A percentile compares a stretch with the other conserved stretches of the same genome.
These are phyloP conservation scores for Chaetothyriales sp. DNA, from an alignment of 2,329 filamentous ascomycete genomes.

Conservation along the genomic window DNA sequence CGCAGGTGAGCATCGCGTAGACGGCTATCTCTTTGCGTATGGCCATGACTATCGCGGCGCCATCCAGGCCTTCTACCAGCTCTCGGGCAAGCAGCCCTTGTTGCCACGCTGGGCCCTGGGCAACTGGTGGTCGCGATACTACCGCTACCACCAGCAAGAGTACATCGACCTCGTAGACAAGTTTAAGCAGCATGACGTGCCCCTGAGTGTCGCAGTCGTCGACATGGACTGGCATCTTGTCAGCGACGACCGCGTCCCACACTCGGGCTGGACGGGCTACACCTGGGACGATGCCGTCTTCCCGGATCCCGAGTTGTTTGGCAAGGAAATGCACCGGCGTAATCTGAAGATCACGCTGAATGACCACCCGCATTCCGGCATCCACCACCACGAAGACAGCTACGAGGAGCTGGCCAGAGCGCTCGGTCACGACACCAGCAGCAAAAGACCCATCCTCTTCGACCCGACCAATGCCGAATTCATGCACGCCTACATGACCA, in stretches of 20 bases:
- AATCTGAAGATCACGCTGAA: constrained; percentile 45
- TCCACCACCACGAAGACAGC: constrained; percentile 42
- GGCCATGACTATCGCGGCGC: constrained; percentile 43
- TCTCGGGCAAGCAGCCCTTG: constrained; percentile 44
- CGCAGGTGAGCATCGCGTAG: constrained; percentile 30
- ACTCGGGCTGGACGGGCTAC: constrained; percentile 48
- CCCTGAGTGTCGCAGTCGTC: constrained; percentile 46
- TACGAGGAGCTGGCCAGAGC: constrained; percentile 43
- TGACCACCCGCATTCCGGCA: constrained; percentile 48
- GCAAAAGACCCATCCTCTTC: constrained; percentile 41
- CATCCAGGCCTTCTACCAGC: constrained; percentile 40
- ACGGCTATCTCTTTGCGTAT: constrained; percentile 49
- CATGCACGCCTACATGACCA: constrained; percentile 44
- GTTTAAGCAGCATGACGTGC: constrained; percentile 39
- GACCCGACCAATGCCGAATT: constrained; percentile 42
- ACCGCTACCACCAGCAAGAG: constrained; percentile 42
- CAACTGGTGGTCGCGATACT: constrained; percentile 55
- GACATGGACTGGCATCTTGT: constrained; percentile 57
- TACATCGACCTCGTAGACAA: constrained; percentile 46
- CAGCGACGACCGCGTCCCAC: constrained; percentile 30
- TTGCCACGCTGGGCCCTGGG: constrained; percentile 46
- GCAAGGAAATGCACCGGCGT: constrained; percentile 38
- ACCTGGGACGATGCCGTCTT: constrained; percentile 48
- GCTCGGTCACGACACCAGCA: constrained; percentile 37
- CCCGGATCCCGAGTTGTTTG: constrained; percentile 42